phyloP scores from a whole-genome alignment of 306 rosid species.

The Trifolium fragiferum region DNA sequence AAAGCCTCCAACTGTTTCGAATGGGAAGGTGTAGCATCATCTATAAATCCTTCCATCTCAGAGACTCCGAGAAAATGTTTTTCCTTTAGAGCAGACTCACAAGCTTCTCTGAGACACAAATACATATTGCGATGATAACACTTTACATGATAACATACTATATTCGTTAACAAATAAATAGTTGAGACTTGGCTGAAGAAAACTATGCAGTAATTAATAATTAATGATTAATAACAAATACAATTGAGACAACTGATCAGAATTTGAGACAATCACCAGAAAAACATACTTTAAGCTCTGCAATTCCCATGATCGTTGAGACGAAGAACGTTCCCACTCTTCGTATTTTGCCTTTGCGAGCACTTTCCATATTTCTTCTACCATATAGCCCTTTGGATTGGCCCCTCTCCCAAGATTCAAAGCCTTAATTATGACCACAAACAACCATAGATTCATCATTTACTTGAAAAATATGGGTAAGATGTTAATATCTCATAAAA shows the following conservation, averaged over 20 bases:
- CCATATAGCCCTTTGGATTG: conserved; percentile 74
- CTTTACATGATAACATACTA: neutral
- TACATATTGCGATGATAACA: conserved; percentile 25
- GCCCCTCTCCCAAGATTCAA: conserved; percentile 96
- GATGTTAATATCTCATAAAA: conserved; percentile 17
- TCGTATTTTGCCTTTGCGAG: conserved; percentile 82
- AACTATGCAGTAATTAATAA: neutral
- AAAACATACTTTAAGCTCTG: conserved; percentile 67
- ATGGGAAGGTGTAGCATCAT: conserved; percentile 52
- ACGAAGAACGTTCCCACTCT: conserved; percentile 81
- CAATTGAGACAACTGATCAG: conserved; percentile 11
- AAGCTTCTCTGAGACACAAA: conserved; percentile 51
- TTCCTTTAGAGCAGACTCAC: conserved; percentile 54
- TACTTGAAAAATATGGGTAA: neutral
- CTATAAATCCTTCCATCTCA: conserved; percentile 67
- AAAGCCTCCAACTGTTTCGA: conserved; percentile 59
- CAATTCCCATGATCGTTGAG: conserved; percentile 75
- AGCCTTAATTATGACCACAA: conserved; percentile 60
- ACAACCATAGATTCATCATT: conserved; percentile 6
- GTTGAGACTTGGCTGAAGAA: neutral
- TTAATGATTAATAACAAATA: neutral
- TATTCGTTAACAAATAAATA: conserved; percentile 17
- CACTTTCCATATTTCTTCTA: conserved; percentile 94
- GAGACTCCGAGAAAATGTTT: conserved; percentile 35
- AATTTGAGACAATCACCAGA: conserved; percentile 51